Base-by-base conservation (phyloP, 2,329 filamentous ascomycete genomes). In the Calonectria honghensis region DNA sequence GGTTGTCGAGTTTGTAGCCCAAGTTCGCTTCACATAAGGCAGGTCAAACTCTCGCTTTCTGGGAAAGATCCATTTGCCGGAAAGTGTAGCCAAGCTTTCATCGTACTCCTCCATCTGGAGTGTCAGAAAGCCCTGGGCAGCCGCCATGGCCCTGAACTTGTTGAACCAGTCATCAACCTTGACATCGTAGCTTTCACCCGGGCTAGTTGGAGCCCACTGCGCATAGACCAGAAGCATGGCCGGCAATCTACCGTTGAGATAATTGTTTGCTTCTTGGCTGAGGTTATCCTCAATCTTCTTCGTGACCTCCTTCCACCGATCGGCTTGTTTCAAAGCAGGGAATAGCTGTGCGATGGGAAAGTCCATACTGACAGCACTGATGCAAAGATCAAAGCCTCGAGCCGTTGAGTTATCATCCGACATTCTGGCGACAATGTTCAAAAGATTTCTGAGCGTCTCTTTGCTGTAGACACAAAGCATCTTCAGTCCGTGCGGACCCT, bases 31-130 rank as follows among this genome's bases (percentile, higher is more conserved):
- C 1, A 35, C 61, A 7, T 65, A 65, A 7, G 61, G 61, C 0
- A 65, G 61, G 14, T 65, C 41, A 35, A 65, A 65, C 41, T 65
- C 61, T n/a, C 61, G 39, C 41, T 32, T 41, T 18, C 6, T n/a
- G 41, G 41, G 61, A 7, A 65, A 48, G 29, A 65, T 59, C 52
- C 52, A 59, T 14, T 37, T 11, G 4, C 31, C 52, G 1, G 18
- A 37, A 31, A 59, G 3, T 24, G 6, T 24, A 13, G 52, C 18
- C 52, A 59, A 14, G 20, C 20, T 24, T 24, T 37, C 31, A 13
- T 59, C 52, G 35, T n/a, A 59, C 51, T 54, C 51, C 14, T 37
- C 20, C 1, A 10, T 20, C 6, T n/a, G 4, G 18, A 54, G 29
- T 6, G 51, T 54, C 6, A 35, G 9, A 4, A 10, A 31, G 18